These are phyloP conservation scores for Myxozyma geophila DNA, from an alignment of 805 yeast genomes.

Conservation along the genomic window DNA sequence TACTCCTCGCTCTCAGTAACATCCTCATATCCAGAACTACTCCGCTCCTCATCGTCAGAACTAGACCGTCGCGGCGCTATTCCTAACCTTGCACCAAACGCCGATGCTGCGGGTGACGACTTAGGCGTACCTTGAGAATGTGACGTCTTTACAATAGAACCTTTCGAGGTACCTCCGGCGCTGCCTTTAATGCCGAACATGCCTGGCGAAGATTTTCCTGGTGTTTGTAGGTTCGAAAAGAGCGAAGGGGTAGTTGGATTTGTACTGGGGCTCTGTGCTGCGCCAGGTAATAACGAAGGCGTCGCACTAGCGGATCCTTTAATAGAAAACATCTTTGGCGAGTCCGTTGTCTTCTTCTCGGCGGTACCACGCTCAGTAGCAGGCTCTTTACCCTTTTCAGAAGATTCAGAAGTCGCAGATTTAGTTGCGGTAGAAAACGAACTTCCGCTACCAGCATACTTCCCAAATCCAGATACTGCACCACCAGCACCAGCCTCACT, in stretches of 20 bases:
- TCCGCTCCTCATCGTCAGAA: conserved; percentile 9
- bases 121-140: too few species aligned
- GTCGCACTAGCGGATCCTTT: not conserved
- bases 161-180: not conserved
- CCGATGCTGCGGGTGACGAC: conserved; percentile 13
- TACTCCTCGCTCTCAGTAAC: not conserved
- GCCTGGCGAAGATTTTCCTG: conserved; percentile 1
- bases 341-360: not conserved
- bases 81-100: conserved; percentile 18
- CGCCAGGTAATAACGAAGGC: not conserved
- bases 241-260: not conserved
- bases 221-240: not conserved
- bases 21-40: conserved; percentile 4
- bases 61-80: not conserved
- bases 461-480: conserved; percentile 2
- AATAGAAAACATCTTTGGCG: not conserved
- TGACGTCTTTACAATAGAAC: not conserved
- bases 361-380: not conserved
- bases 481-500: not conserved
- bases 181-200: not conserved
- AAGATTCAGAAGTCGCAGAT: not conserved
- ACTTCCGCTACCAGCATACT: not conserved
- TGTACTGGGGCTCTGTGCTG: not conserved
- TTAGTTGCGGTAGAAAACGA: not conserved
- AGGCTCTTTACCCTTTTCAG: not conserved